Evolutionary conservation across 495 filamentous ascomycete species (phyloP).

Genomic region (Hypoxylon subgilvum): DNA sequence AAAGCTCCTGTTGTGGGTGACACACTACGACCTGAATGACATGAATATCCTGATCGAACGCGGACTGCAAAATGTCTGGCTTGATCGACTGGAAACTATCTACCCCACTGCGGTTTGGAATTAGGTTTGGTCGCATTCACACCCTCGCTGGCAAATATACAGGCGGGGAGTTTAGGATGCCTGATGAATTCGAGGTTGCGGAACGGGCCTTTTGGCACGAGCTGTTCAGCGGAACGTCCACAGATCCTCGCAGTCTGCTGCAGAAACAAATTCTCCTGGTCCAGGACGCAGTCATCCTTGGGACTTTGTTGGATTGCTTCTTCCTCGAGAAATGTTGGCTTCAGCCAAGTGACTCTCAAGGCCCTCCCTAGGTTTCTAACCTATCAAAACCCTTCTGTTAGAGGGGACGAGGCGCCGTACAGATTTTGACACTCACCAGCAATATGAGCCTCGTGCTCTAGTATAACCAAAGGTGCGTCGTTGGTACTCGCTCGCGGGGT

Average conservation of each 20-base stretch:
- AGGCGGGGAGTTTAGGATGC: constrained; percentile 42
- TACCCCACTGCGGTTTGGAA: constrained; percentile 43
- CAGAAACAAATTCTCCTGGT: constrained; percentile 26
- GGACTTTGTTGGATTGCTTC: constrained; percentile 38
- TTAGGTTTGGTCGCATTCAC: constrained; percentile 45
- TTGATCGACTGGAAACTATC: constrained; percentile 48
- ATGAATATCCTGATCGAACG: constrained; percentile 45
- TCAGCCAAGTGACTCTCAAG: constrained; percentile 17
- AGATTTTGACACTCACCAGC: constrained; percentile 7
- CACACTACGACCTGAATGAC: constrained; percentile 42
- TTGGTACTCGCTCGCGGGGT: too few relatives aligned
- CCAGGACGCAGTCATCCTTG: constrained; percentile 37
- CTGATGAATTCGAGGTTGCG: constrained; percentile 40
- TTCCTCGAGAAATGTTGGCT: constrained; percentile 28
- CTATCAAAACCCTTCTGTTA: constrained; percentile 37
- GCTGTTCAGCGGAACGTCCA: constrained; percentile 26
- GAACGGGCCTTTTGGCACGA: constrained; percentile 41
- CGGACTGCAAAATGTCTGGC: constrained; percentile 40
- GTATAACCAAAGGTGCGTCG: too few relatives aligned
- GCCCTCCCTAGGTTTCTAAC: constrained; percentile 36
- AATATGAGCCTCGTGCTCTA: too few relatives aligned
- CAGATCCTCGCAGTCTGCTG: constrained; percentile 19
- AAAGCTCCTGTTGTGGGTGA: constrained; percentile 42
- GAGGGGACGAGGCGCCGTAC: constrained; percentile 34
- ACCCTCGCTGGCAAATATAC: constrained; percentile 42